phyloP scores from a whole-genome alignment of 2,329 filamentous ascomycete genomes.

The Venturiaceae sp. region DNA sequence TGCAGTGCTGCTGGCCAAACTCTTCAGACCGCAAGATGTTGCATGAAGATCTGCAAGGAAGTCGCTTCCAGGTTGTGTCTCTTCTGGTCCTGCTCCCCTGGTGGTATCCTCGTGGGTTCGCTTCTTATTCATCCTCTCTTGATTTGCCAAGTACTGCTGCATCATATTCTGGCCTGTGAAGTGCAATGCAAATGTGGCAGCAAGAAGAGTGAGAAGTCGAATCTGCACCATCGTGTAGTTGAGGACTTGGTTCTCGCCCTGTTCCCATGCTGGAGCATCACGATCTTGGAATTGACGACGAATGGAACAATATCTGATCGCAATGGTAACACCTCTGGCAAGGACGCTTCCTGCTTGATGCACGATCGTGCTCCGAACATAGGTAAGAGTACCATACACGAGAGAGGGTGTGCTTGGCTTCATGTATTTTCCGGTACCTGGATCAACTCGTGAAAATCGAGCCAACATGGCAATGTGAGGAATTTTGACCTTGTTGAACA shows the following conservation, averaged over 20 bases:
- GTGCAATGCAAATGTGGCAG: constrained; percentile 65
- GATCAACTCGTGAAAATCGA: constrained; percentile 50
- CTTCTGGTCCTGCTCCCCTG: constrained; percentile 48
- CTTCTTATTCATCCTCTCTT: constrained; percentile 51
- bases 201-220: constrained; percentile 61
- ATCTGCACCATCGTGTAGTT: constrained; percentile 79
- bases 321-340: constrained; percentile 69
- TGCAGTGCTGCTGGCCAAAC: constrained; percentile 60
- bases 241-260: constrained; percentile 62
- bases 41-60: constrained; percentile 65
- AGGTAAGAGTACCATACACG: constrained; percentile 70
- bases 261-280: constrained; percentile 48
- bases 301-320: constrained; percentile 63
- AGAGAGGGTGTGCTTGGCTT: constrained; percentile 57
- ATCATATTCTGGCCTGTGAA: constrained; percentile 74
- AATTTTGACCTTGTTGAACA: constrained; percentile 70
- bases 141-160: constrained; percentile 61
- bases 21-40: constrained; percentile 67
- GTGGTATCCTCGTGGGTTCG: constrained; percentile 42
- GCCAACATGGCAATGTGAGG: constrained; percentile 67
- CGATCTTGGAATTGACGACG: constrained; percentile 68
- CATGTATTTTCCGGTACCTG: constrained; percentile 57
- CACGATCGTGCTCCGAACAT: constrained; percentile 64
- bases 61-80: constrained; percentile 23
- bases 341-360: constrained; percentile 58